phyloP scores from a whole-genome alignment of 768 basidiomycete genomes.

The Lactifluus piperatus region DNA sequence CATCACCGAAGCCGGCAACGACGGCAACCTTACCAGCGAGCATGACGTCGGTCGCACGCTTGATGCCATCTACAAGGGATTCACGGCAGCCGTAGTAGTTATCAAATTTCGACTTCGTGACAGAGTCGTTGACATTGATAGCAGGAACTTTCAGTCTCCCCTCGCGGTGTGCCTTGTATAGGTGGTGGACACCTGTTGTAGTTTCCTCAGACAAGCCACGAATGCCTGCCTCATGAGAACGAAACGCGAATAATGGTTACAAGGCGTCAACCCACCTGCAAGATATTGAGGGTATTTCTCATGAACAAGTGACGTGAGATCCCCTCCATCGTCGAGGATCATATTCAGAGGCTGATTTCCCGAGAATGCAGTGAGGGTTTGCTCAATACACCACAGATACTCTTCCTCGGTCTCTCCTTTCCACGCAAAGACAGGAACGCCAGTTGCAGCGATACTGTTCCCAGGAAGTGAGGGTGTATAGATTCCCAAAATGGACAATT shows the following conservation, averaged over 20 bases:
- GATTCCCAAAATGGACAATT: neutral
- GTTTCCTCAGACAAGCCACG: slow-evolving; percentile 98
- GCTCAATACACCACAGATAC: slow-evolving; percentile 97
- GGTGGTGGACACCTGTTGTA: slow-evolving; percentile 98
- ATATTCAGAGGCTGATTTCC: slow-evolving; percentile 84
- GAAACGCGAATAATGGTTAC: neutral
- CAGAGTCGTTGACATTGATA: slow-evolving; percentile 99
- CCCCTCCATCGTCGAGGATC: slow-evolving; percentile 99
- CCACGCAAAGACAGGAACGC: slow-evolving; percentile 98
- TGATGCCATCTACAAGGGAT: slow-evolving; percentile 99
- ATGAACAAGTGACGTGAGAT: slow-evolving; percentile 90
- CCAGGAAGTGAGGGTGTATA: slow-evolving; percentile 1
- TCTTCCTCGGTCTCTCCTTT: slow-evolving; percentile 99
- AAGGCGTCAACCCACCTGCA: slow-evolving; percentile 37
- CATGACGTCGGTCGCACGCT: slow-evolving; percentile 99
- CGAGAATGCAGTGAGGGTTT: slow-evolving; percentile 84
- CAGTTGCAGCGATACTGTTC: slow-evolving; percentile 87
- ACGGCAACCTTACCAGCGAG: slow-evolving; percentile 98
- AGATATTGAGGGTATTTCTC: slow-evolving; percentile 93
- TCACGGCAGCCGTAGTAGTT: slow-evolving; percentile 99
- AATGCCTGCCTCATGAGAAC: slow-evolving; percentile 45
- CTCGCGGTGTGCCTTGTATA: slow-evolving; percentile 96
- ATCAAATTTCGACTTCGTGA: slow-evolving; percentile 99
- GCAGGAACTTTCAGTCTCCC: slow-evolving; percentile 95
- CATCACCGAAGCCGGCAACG: slow-evolving; percentile 98